Evolutionary conservation across 2,329 filamentous ascomycete species (phyloP).

Genomic region (Penicillium crustosum): DNA sequence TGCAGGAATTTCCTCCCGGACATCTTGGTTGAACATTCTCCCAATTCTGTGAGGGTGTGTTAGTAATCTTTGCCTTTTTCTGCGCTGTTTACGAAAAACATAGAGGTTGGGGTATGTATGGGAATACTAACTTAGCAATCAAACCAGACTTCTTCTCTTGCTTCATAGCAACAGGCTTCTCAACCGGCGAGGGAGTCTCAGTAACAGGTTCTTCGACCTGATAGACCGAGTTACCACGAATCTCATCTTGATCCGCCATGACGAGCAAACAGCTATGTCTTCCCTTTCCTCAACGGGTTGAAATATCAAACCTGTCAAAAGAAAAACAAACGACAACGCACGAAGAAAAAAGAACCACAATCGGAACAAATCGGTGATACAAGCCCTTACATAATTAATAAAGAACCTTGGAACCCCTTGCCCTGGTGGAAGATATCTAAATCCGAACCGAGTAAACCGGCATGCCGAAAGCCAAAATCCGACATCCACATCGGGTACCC

Average conservation of each 20-base stretch:
- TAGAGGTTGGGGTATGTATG: neutral
- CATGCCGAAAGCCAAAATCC: neutral
- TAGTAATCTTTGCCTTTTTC: neutral
- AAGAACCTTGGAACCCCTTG: neutral
- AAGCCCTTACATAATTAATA: neutral
- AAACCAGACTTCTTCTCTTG: neutral
- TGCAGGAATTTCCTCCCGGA: neutral
- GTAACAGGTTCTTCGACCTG: neutral
- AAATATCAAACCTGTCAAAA: neutral
- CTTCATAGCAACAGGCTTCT: neutral
- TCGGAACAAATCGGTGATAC: neutral
- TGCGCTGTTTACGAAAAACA: neutral
- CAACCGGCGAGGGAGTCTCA: neutral
- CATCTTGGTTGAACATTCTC: neutral
- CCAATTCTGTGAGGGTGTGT: neutral
- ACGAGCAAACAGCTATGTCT: neutral
- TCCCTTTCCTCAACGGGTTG: neutral
- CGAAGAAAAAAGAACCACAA: neutral
- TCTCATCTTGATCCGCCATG: constrained; percentile 5
- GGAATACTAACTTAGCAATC: constrained; percentile 2
- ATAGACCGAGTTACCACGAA: constrained; percentile 4
- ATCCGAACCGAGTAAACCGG: neutral
- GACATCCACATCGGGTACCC: neutral
- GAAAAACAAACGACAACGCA: neutral
- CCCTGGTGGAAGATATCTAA: neutral